phyloP scores from a whole-genome alignment of 225 moss, liverwort and hornwort genomes.

The Lunularia cruciata region DNA sequence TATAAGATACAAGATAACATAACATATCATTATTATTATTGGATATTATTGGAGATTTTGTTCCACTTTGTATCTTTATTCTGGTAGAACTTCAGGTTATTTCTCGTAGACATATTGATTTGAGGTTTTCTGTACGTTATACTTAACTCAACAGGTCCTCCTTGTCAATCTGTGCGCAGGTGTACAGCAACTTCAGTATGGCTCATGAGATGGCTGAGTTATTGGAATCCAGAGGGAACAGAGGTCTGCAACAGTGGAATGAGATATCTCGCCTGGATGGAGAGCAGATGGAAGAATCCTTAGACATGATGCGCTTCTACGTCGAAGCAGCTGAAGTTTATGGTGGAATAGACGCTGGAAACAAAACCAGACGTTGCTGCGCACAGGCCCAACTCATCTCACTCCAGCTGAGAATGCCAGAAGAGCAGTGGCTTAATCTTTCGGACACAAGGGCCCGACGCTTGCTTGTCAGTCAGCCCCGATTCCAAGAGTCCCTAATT shows the following conservation, averaged over 20 bases:
- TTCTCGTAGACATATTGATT: neutral
- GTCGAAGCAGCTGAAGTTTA: slow-evolving; percentile 93
- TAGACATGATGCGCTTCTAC: slow-evolving; percentile 89
- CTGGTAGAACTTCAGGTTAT: too few species aligned
- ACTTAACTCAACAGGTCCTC: neutral
- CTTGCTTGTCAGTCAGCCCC: slow-evolving; percentile 74
- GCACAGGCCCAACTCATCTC: slow-evolving; percentile 94
- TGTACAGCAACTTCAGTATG: slow-evolving; percentile 90
- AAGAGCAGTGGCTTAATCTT: slow-evolving; percentile 67
- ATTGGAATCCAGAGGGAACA: slow-evolving; percentile 63
- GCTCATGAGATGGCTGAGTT: slow-evolving; percentile 87
- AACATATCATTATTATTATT: too few species aligned
- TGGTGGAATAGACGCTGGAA: slow-evolving; percentile 87
- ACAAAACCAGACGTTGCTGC: slow-evolving; percentile 80
- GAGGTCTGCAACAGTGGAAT: slow-evolving; percentile 61
- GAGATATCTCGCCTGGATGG: slow-evolving; percentile 45
- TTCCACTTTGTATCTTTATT: neutral
- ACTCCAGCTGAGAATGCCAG: slow-evolving; percentile 89
- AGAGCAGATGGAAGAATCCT: slow-evolving; percentile 77
- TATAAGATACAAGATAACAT: too few species aligned
- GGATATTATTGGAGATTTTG: neutral
- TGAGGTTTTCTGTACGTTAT: neutral
- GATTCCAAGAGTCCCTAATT: slow-evolving; percentile 84
- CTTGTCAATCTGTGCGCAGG: slow-evolving; percentile 36
- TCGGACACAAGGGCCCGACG: slow-evolving; percentile 79